These are phyloP conservation scores for Camillea tinctor DNA, from an alignment of 2,329 filamentous ascomycete genomes.

Conservation along the genomic window DNA sequence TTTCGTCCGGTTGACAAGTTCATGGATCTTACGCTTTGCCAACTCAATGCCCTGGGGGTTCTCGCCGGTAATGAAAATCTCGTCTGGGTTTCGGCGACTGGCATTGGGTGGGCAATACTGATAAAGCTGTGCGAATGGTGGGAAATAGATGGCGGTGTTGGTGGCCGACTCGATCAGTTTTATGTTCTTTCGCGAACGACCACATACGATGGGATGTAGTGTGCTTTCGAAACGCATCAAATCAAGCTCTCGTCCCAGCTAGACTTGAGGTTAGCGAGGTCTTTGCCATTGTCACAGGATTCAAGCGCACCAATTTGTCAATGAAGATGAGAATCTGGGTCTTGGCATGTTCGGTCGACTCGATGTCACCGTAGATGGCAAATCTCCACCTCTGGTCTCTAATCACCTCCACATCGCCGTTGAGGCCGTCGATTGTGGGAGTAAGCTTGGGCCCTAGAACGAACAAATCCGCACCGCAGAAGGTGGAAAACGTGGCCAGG, in stretches of 20 bases:
- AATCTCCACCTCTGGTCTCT: constrained; percentile 89
- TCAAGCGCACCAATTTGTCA: constrained; percentile 73
- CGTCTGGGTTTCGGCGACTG: constrained; percentile 76
- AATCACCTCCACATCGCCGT: constrained; percentile 77
- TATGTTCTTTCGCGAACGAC: constrained; percentile 93
- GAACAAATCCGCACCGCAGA: constrained; percentile 95
- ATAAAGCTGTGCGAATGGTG: constrained; percentile 88
- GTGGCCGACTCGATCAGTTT: constrained; percentile 96
- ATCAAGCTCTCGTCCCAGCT: constrained; percentile 33
- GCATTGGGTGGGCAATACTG: constrained; percentile 84
- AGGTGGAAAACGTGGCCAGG: constrained; percentile 81
- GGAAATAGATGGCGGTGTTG: constrained; percentile 97
- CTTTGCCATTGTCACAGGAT: background rate
- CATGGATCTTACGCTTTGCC: constrained; percentile 88
- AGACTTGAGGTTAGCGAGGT: constrained; percentile 19
- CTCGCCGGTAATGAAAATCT: constrained; percentile 95
- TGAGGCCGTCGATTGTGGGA: constrained; percentile 71
- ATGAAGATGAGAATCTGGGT: constrained; percentile 95
- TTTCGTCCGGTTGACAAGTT: constrained; percentile 77
- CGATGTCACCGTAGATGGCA: constrained; percentile 90
- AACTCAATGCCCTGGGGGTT: constrained; percentile 78
- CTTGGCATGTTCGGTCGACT: constrained; percentile 96
- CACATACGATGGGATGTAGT: constrained; percentile 88
- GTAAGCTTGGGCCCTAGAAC: constrained; percentile 86
- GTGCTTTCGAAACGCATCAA: constrained; percentile 40